Evolutionary conservation across 306 rosid species (phyloP).

Genomic region (Castanea sativa): DNA sequence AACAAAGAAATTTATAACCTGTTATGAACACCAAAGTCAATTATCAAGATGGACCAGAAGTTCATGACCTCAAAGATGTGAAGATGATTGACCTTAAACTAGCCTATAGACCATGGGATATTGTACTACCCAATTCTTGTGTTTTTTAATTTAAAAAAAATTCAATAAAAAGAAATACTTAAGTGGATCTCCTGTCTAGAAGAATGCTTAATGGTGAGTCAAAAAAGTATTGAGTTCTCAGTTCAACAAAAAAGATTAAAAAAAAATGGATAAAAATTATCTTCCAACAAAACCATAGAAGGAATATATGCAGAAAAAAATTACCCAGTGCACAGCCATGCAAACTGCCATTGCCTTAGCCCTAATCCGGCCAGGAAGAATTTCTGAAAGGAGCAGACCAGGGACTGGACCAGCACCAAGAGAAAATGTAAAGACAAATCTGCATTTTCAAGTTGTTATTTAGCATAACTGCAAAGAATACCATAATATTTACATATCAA

Average conservation of each 20-base stretch:
- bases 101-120: neutral
- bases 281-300: conserved; percentile 8
- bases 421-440: conserved; percentile 65
- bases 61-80: neutral
- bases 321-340: conserved; percentile 87
- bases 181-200: conserved; percentile 4
- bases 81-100: neutral
- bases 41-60: conserved; percentile 9
- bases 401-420: conserved; percentile 90
- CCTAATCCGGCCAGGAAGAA: conserved; percentile 62
- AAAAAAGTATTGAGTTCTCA: neutral
- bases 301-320: conserved; percentile 17
- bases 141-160: neutral
- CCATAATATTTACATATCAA: conserved; percentile 6
- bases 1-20: conserved; percentile 82
- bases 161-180: neutral
- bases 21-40: conserved; percentile 15
- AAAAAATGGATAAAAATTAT: neutral
- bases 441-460: conserved; percentile 33
- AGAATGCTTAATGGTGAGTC: neutral
- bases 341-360: conserved; percentile 90
- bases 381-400: conserved; percentile 76
- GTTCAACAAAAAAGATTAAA: neutral
- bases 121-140: neutral
- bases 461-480: conserved; percentile 6